Evolutionary conservation across 2,329 filamentous ascomycete species (phyloP).

Genomic region (Pseudodiploospora longispora): DNA sequence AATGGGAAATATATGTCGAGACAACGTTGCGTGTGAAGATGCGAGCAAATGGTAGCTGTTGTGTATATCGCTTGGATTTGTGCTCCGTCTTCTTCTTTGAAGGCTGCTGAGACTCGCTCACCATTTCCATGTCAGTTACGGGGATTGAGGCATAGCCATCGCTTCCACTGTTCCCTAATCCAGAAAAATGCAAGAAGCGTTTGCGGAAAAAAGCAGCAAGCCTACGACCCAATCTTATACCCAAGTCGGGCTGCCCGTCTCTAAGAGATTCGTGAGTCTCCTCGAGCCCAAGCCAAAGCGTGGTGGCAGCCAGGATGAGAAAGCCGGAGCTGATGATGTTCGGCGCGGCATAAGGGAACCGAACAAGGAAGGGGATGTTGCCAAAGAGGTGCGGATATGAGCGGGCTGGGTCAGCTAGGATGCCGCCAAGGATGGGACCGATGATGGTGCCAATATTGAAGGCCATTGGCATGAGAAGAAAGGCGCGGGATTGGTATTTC

Average conservation of each 20-base stretch:
- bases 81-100: slow-evolving; percentile 4
- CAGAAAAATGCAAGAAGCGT: slow-evolving; percentile 7
- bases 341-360: slow-evolving; percentile 46
- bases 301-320: slow-evolving; percentile 32
- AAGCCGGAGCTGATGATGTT: slow-evolving; percentile 45
- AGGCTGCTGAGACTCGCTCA: slow-evolving; percentile 2
- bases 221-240: slow-evolving; percentile 31
- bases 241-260: slow-evolving; percentile 31
- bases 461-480: slow-evolving; percentile 66
- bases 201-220: slow-evolving; percentile 22
- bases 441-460: slow-evolving; percentile 67
- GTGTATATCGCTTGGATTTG: slow-evolving; percentile 30
- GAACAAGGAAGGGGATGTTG: slow-evolving; percentile 33
- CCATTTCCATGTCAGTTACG: slow-evolving; percentile 15
- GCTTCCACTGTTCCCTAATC: not conserved
- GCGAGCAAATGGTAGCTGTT: slow-evolving; percentile 41
- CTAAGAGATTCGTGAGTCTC: slow-evolving; percentile 43
- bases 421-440: slow-evolving; percentile 62
- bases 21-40: slow-evolving; percentile 49
- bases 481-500: slow-evolving; percentile 60
- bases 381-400: slow-evolving; percentile 49
- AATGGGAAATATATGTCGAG: slow-evolving; percentile 54
- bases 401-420: slow-evolving; percentile 55
- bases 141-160: slow-evolving; percentile 17
- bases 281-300: slow-evolving; percentile 43